Evolutionary conservation across 805 yeast genomes (phyloP), one percentile per base, ranked within the genome.

Genomic region (Candida ascalaphidarum): DNA sequence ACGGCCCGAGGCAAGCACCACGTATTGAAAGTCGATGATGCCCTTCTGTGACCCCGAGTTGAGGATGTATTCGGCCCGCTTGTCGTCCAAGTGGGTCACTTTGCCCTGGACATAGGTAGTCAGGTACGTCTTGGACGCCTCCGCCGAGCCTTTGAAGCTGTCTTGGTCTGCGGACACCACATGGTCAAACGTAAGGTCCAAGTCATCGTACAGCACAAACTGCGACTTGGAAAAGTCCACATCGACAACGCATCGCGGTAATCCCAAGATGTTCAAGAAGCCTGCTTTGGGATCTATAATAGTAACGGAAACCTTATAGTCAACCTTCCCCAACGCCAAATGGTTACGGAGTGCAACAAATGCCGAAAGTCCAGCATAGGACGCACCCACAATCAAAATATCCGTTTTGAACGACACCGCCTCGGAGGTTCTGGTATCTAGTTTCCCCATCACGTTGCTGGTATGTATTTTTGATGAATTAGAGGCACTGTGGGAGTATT

Each of bases 1-100:
- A 42, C 77, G 51, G 1, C 77, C 77, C 2, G 68, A 47, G 4
- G 75, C 71, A 29, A 58, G 42, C 8, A 71, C 50, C 13, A 60
- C 63, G 36, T 65, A 70, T 36, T 71, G 73, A 41, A 69, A 71
- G 7, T 46, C 42, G 24, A 58, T 42, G 1, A 17, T 19, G 30
- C 15, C 33, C 29, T 12, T 39, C 39, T n/a, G 23, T 21, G 28
- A 34, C 29, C 7, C 28, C 17, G 27, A 24, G 29, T 35, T 45
- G 25, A 60, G 36, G 8, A 30, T 24, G 29, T 57, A 58, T 12
- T 39, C 33, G 6, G 62, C 65, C 10, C 33, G 31, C 4, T 43
- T 36, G 11, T 41, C 36, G 24, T 43, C 50, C 29, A 61, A 35
- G 22, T 45, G 32, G 3, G 48, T 35, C 7, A 57, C 54, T 19